Evolutionary conservation across 2,329 filamentous ascomycete genomes (phyloP), one percentile per base, ranked within the genome.

Genomic region (Helicocarpus griseus): DNA sequence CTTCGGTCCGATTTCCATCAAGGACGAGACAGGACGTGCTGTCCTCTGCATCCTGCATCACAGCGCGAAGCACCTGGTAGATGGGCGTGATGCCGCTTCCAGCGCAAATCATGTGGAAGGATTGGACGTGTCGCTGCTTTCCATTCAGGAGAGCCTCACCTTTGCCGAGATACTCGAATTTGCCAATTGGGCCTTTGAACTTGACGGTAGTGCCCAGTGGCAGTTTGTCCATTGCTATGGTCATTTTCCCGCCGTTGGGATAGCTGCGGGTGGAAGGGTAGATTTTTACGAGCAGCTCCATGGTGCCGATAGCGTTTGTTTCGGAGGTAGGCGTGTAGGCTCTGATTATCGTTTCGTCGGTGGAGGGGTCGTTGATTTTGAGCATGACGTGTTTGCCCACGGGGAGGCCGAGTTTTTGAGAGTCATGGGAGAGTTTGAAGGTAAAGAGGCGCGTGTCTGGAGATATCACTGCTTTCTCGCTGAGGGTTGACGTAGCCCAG

Each of bases 41-140:
- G 61, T 91, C 87, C 0, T 73, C 64, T 1, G 64, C 59, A 56
- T 91, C 81, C 43, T 77, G 74, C 65, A 89, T 77, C 0, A 94
- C 79, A 0, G 87, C 85, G 5, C 87, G 76, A 49, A 94, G 73
- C 2, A 95, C 86, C 62, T 93, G 87, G 64, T 84, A 93, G 56
- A 95, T 87, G 0, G 90, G 90, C n/a, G 90, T 95, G 61, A 96
- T 86, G 0, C 90, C 90, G n/a, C 81, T 87, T 5, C 90, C 90
- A 13, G 79, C 90, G 60, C 87, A 93, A 29, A 95, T 82, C 89
- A 95, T 95, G 63, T 86, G 74, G 66, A 95, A 88, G 11, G 77
- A 78, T 49, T 77, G 78, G 1, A 94, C 78, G 0, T 60, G 68
- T 8, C 83, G 73, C 52, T 73, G 65, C 19, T 72, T 75, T 0